Percentiles rank a stretch among this genome's conserved stretches.
These are phyloP conservation scores for Aspergillus hiratsukae DNA, from an alignment of 2,329 filamentous ascomycete genomes.

Conservation along the genomic window DNA sequence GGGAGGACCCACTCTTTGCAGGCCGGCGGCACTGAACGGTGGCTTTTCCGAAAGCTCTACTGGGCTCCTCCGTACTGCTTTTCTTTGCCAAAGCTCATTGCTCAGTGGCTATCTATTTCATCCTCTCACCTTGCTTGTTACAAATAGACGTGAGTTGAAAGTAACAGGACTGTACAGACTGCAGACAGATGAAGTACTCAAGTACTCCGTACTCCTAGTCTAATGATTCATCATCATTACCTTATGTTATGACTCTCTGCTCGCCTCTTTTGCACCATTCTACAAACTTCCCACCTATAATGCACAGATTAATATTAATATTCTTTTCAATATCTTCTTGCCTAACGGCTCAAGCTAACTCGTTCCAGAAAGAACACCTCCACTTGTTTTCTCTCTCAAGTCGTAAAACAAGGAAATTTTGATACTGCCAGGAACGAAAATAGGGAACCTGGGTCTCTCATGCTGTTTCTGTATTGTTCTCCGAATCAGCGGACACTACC, in stretches of 20 bases:
- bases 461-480: neutral
- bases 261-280: neutral
- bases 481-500: neutral
- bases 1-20: constrained; percentile 15
- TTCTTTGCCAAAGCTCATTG: no score
- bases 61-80: no score
- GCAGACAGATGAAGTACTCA: neutral
- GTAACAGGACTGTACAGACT: neutral
- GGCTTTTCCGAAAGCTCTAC: constrained; percentile 2
- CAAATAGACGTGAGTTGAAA: neutral
- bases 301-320: neutral
- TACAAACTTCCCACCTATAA: neutral
- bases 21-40: constrained; percentile 14
- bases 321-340: constrained; percentile 5
- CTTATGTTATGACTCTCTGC: neutral
- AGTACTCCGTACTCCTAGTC: neutral
- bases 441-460: neutral
- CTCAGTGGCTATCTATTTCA: neutral
- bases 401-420: neutral
- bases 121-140: neutral
- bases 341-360: constrained; percentile 8
- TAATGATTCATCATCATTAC: neutral
- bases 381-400: neutral
- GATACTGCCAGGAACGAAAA: neutral
- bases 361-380: constrained; percentile 13